These are phyloP conservation scores for Bretschneidera sinensis DNA, from an alignment of 345 rosid genomes.

Conservation along the genomic window DNA sequence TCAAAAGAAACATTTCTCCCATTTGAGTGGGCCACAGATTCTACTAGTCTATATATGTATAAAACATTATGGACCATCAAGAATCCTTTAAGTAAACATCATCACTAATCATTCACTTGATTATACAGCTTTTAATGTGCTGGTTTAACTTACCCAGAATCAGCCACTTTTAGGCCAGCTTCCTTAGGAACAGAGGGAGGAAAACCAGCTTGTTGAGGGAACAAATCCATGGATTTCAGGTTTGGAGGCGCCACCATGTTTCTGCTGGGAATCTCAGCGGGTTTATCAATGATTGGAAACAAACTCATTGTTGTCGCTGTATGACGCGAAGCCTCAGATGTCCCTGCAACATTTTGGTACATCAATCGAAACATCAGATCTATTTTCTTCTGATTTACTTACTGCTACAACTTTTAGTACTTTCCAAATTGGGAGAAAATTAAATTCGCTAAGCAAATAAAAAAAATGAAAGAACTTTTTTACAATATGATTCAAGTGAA, in stretches of 20 bases:
- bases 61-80: no score
- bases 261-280: slow-evolving; percentile 8
- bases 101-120: no score
- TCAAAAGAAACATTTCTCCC: neutral
- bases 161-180: slow-evolving; percentile 27
- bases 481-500: neutral
- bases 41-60: no score
- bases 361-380: slow-evolving; percentile 17
- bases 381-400: neutral
- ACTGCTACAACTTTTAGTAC: neutral
- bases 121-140: neutral
- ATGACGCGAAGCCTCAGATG: slow-evolving; percentile 21
- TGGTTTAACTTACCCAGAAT: slow-evolving; percentile 41
- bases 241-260: slow-evolving; percentile 15
- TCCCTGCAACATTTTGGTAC: slow-evolving; percentile 26
- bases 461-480: neutral
- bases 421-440: neutral
- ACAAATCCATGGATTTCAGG: slow-evolving; percentile 52
- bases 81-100: no score
- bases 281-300: slow-evolving; percentile 37
- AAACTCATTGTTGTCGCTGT: slow-evolving; percentile 50
- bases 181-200: slow-evolving; percentile 31
- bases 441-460: no score
- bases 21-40: no score
- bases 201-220: slow-evolving; percentile 50